Percentiles rank a stretch among this genome's conserved stretches.
phyloP scores from a whole-genome alignment of 164 flowering plant species.

The Euptelea pleiosperma region DNA sequence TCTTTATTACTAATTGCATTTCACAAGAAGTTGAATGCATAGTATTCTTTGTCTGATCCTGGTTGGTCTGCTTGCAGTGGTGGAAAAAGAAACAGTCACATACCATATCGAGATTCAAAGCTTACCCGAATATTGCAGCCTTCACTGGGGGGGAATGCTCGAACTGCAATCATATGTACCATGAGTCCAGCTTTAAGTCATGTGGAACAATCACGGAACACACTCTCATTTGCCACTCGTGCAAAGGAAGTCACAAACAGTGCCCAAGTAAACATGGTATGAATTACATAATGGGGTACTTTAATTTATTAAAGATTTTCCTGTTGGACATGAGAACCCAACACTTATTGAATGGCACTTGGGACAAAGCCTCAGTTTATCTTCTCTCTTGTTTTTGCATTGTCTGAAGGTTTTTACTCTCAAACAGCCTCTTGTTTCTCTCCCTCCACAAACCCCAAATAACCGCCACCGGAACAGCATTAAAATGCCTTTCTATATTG shows the following conservation, averaged over 20 bases:
- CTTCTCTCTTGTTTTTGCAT: no score
- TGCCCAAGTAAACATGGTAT: constrained; percentile 80
- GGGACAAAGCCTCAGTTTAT: no score
- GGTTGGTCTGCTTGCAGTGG: constrained; percentile 42
- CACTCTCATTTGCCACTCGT: constrained; percentile 72
- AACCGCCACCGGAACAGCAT: no score
- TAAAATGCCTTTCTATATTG: background rate
- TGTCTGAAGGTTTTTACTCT: no score
- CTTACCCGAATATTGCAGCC: constrained; percentile 78
- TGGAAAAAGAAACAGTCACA: constrained; percentile 58
- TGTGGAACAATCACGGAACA: constrained; percentile 81
- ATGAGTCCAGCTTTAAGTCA: constrained; percentile 84
- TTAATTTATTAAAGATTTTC: background rate
- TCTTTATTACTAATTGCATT: background rate
- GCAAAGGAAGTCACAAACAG: constrained; percentile 84
- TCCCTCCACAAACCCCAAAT: no score
- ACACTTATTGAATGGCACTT: no score
- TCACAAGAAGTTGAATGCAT: background rate
- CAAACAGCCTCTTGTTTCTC: no score
- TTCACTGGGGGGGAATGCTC: constrained; percentile 88
- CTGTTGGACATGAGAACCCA: background rate
- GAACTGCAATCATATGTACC: constrained; percentile 87
- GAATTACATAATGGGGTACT: background rate
- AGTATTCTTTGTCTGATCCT: background rate
- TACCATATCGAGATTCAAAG: constrained; percentile 87